Conservation (phyloP, 768 basidiomycete genomes). For the Xerocomellus amylosporus region DNA sequence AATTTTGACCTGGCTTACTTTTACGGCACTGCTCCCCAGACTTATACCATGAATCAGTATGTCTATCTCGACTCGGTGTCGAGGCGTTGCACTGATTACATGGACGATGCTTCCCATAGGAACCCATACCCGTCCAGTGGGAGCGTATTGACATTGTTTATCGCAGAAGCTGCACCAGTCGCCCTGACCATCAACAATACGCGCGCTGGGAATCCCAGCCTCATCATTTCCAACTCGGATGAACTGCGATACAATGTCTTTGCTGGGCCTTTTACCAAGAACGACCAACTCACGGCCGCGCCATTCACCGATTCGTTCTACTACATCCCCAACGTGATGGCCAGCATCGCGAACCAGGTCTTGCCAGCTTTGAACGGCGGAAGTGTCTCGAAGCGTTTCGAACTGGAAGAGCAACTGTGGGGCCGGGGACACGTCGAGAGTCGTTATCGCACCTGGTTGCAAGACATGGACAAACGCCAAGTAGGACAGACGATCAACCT, state of each 20-base stretch:
- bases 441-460: constrained; percentile 55
- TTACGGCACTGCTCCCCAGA: constrained; percentile 74
- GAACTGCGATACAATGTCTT: constrained; percentile 66
- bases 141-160: constrained; percentile 59
- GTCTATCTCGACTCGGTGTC: constrained; percentile 23
- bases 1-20: constrained; percentile 59
- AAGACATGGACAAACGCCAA: constrained; percentile 46
- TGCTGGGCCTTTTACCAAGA: constrained; percentile 69
- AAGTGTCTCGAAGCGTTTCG: constrained; percentile 22
- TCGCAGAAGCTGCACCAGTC: constrained; percentile 50
- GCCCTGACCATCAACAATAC: constrained; percentile 63
- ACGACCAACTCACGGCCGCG: constrained; percentile 74
- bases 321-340: constrained; percentile 55
- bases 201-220: constrained; percentile 54
- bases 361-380: constrained; percentile 50
- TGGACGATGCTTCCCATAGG: constrained; percentile 30
- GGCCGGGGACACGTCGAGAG: constrained; percentile 48
- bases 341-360: constrained; percentile 50
- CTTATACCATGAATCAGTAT: constrained; percentile 65
- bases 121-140: constrained; percentile 59
- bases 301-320: constrained; percentile 67
- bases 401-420: constrained; percentile 27
- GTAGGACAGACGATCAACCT: constrained; percentile 35
- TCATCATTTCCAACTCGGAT: constrained; percentile 65
- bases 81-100: neutral